These are phyloP conservation scores for Phytophthora pisi DNA, from an alignment of 352 stramenopile genomes.

Conservation along the genomic window DNA sequence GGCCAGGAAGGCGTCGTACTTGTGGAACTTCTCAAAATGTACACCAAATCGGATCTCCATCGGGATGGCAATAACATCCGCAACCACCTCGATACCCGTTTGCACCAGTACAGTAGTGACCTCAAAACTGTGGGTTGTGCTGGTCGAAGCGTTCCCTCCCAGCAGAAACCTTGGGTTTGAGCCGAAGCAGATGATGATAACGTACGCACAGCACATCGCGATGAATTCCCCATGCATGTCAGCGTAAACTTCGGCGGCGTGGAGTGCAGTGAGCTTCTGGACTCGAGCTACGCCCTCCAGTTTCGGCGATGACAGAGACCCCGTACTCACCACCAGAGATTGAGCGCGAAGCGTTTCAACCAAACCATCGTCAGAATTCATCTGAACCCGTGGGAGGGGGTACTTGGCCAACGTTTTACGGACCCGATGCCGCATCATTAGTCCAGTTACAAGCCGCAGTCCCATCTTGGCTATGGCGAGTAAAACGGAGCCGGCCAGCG, in stretches of 20 bases:
- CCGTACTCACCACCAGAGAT: slow-evolving; percentile 2
- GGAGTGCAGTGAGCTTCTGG: slow-evolving; percentile 30
- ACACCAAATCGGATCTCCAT: slow-evolving; percentile 29
- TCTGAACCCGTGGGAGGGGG: background rate
- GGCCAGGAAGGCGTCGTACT: slow-evolving; percentile 33
- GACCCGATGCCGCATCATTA: slow-evolving; percentile 11
- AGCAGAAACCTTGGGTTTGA: slow-evolving; percentile 24
- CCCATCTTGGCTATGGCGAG: slow-evolving; percentile 25
- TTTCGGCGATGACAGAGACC: slow-evolving; percentile 16
- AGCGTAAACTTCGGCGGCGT: slow-evolving; percentile 55
- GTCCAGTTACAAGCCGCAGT: slow-evolving; percentile 12
- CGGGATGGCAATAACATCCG: slow-evolving; percentile 32
- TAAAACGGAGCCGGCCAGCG: slow-evolving; percentile 19
- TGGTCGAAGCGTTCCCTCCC: slow-evolving; percentile 17
- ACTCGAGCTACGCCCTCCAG: slow-evolving; percentile 18
- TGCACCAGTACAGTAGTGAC: slow-evolving; percentile 29
- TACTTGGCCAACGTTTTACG: slow-evolving; percentile 12
- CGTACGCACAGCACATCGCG: slow-evolving; percentile 42
- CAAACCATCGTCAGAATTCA: background rate
- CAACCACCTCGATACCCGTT: slow-evolving; percentile 30
- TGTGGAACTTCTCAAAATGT: slow-evolving; percentile 31
- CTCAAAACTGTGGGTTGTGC: slow-evolving; percentile 10
- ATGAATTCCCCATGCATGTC: slow-evolving; percentile 63
- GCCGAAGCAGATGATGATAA: slow-evolving; percentile 29
- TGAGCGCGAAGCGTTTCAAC: background rate